A percentile compares a stretch with the other conserved stretches of the same genome.
phyloP scores from a whole-genome alignment of 164 flowering plant species.

The Liriodendron chinense region DNA sequence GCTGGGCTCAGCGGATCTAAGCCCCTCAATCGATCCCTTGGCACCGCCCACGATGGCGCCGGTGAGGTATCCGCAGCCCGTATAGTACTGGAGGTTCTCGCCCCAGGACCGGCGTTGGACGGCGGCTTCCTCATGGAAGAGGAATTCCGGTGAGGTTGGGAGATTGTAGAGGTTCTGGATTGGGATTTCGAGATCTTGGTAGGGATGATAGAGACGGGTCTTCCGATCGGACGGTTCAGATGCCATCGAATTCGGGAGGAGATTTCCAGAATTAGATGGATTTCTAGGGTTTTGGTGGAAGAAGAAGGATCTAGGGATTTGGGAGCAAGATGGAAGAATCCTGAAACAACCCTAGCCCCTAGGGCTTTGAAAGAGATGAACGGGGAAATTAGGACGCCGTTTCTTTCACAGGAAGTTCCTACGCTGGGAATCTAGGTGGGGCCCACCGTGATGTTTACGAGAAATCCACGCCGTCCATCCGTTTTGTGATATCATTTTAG shows the following conservation, averaged over 20 bases:
- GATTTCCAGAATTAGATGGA: background rate
- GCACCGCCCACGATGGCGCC: constrained; percentile 46
- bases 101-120: constrained; percentile 55
- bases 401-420: too few relatives aligned
- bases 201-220: constrained; percentile 45
- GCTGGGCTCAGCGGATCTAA: constrained; percentile 43
- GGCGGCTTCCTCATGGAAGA: constrained; percentile 52
- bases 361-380: too few relatives aligned
- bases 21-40: constrained; percentile 40
- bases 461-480: too few relatives aligned
- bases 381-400: too few relatives aligned
- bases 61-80: constrained; percentile 47
- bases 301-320: too few relatives aligned
- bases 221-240: constrained; percentile 5
- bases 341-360: too few relatives aligned
- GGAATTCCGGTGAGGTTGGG: constrained; percentile 59
- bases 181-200: constrained; percentile 47
- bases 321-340: too few relatives aligned
- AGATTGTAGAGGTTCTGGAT: constrained; percentile 46
- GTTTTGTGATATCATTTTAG: too few relatives aligned
- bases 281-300: background rate
- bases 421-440: too few relatives aligned
- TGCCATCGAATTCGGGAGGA: background rate
- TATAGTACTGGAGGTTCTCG: constrained; percentile 51
- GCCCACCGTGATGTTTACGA: too few relatives aligned